These are phyloP conservation scores for Colletotrichum sp. DNA, from an alignment of 2,329 filamentous ascomycete species.

Conservation along the genomic window DNA sequence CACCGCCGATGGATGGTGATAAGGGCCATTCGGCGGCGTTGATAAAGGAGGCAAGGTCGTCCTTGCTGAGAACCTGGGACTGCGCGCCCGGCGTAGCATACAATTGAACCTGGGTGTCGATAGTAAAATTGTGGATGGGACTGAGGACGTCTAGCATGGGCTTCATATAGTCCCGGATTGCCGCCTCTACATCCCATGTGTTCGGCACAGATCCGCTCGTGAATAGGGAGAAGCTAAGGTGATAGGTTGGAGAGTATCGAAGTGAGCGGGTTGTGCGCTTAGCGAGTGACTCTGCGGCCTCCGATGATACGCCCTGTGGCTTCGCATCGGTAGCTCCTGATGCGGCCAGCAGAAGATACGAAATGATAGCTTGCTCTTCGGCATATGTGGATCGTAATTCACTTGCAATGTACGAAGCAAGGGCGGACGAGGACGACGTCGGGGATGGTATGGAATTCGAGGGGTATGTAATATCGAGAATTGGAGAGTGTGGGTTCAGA, in stretches of 20 bases:
- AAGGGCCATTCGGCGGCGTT: conserved; percentile 98
- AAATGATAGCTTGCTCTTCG: conserved; percentile 88
- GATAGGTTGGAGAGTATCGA: conserved; percentile 92
- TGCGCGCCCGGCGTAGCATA: conserved; percentile 78
- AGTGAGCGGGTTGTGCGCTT: conserved; percentile 84
- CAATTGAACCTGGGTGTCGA: conserved; percentile 94
- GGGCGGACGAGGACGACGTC: conserved; percentile 72
- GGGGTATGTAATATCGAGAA: conserved; percentile 80
- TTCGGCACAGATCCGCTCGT: conserved; percentile 79
- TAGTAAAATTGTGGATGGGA: conserved; percentile 91
- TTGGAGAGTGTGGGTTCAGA: conserved; percentile 72
- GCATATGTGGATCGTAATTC: conserved; percentile 80
- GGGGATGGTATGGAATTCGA: conserved; percentile 70
- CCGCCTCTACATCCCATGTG: conserved; percentile 88
- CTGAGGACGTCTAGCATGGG: conserved; percentile 82
- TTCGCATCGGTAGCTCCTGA: conserved; percentile 54
- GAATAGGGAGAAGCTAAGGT: conserved; percentile 95
- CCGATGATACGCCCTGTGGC: conserved; percentile 51
- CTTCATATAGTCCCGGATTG: conserved; percentile 79
- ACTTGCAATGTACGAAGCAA: conserved; percentile 79
- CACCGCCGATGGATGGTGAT: conserved; percentile 89
- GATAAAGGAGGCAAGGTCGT: conserved; percentile 92
- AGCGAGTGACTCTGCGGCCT: conserved; percentile 60
- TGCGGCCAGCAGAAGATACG: conserved; percentile 70
- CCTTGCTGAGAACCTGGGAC: conserved; percentile 73